These are phyloP conservation scores for Cardiospermum halicacabum DNA, from an alignment of 345 rosid species.

Conservation along the genomic window DNA sequence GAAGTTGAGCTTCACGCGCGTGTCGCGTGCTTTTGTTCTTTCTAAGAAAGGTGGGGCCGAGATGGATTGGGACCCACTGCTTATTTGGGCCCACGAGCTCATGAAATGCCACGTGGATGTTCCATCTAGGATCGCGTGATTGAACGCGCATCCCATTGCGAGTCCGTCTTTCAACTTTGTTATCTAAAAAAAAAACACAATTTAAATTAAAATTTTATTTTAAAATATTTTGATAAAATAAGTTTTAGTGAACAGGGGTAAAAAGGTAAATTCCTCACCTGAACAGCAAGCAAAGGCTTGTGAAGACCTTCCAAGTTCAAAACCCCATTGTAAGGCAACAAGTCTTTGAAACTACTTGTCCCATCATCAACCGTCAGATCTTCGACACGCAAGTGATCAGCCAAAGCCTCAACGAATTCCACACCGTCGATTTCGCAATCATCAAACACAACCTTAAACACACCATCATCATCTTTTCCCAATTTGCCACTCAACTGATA, in stretches of 20 bases:
- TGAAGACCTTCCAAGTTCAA: constrained; percentile 74
- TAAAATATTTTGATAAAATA: too few species aligned
- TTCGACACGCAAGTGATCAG: constrained; percentile 49
- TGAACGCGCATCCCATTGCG: constrained; percentile 89
- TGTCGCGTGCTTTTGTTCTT: constrained; percentile 69
- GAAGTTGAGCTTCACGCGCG: constrained; percentile 73
- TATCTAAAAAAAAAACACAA: too few species aligned
- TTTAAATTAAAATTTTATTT: too few species aligned
- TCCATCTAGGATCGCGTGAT: constrained; percentile 88
- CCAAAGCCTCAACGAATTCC: constrained; percentile 57
- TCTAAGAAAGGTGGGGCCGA: constrained; percentile 63
- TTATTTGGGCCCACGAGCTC: constrained; percentile 82
- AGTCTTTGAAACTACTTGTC: constrained; percentile 44
- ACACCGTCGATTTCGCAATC: constrained; percentile 79
- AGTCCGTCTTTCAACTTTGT: constrained; percentile 83
- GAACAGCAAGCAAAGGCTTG: constrained; percentile 61
- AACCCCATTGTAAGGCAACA: constrained; percentile 64
- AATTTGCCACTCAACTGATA: constrained; percentile 80
- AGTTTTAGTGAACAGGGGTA: too few species aligned
- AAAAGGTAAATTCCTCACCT: constrained; percentile 46
- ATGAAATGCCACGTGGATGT: constrained; percentile 96
- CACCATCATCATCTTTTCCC: constrained; percentile 77
- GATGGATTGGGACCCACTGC: constrained; percentile 41
- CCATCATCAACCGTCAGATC: constrained; percentile 71
- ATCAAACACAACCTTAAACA: constrained; percentile 68